Percentiles rank a stretch among this genome's conserved stretches.
Evolutionary conservation across 208 protist genomes (phyloP).

Genomic region (Borovskyia barvae): DNA sequence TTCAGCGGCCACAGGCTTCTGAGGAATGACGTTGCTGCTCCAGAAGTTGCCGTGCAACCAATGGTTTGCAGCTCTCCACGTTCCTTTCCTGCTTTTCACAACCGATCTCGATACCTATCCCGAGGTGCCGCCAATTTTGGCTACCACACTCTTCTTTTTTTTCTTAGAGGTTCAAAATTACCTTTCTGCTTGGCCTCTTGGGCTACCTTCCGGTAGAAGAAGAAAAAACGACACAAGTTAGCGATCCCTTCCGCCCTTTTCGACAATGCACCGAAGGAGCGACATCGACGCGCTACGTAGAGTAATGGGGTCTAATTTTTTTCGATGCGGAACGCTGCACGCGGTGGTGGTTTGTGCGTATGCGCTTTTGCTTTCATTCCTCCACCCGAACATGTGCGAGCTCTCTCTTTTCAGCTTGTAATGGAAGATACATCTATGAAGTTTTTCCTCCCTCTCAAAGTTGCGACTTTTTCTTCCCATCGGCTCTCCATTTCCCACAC

Average conservation of each 20-base stretch:
- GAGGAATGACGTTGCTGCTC: slow-evolving; percentile 42
- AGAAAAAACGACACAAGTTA: no score
- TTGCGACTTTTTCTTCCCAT: background rate
- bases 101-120: no score
- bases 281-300: no score
- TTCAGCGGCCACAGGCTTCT: slow-evolving; percentile 43
- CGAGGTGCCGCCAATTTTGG: no score
- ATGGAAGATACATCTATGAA: background rate
- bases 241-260: no score
- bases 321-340: no score
- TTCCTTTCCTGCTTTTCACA: background rate
- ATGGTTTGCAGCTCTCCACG: background rate
- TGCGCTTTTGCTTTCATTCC: background rate
- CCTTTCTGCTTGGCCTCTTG: no score
- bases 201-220: no score
- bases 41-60: slow-evolving; percentile 43
- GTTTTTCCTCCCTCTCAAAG: background rate
- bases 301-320: no score
- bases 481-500: background rate
- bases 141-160: no score
- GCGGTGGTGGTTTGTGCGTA: no score
- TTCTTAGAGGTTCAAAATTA: background rate
- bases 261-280: no score
- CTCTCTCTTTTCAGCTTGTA: background rate
- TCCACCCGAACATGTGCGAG: background rate